Evolutionary conservation across 192 early-diverging fungal genomes (phyloP).

Genomic region (Backusella westeae): DNA sequence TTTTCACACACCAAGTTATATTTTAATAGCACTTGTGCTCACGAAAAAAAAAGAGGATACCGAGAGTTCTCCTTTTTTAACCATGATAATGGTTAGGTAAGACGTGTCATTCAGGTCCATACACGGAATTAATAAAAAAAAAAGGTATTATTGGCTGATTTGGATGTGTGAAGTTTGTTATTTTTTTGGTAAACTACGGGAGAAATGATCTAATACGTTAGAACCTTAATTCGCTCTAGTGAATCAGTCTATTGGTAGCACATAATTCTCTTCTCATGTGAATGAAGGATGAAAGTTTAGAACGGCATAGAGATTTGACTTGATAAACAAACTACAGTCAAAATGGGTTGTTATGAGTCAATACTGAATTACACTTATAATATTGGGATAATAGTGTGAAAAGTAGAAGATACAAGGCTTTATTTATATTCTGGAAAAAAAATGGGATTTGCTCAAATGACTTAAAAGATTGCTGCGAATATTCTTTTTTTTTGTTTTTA

Average conservation of each 20-base stretch:
- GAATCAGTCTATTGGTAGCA: not conserved
- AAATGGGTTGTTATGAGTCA: not conserved
- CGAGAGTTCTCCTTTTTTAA: not conserved
- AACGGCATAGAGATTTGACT: not conserved
- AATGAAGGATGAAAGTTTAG: not conserved
- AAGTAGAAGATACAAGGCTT: not conserved
- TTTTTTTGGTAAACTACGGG: not conserved
- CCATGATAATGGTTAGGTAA: not conserved
- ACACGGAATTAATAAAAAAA: not conserved
- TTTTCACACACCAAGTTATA: constrained; percentile 1
- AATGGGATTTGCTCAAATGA: not conserved
- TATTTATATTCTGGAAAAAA: not conserved
- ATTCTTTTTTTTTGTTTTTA: not conserved
- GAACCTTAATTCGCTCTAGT: not conserved
- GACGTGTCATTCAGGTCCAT: not conserved
- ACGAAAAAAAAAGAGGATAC: not conserved
- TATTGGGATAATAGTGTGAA: not conserved
- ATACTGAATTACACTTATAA: not conserved
- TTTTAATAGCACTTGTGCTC: not conserved
- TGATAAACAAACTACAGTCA: not conserved
- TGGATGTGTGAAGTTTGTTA: not conserved
- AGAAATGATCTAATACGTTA: not conserved
- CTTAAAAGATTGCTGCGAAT: not conserved
- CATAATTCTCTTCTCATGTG: not conserved
- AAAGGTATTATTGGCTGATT: not conserved